Evolutionary conservation across 1,284 basidiomycete species (phyloP).

Genomic region (Peniophora sp.): DNA sequence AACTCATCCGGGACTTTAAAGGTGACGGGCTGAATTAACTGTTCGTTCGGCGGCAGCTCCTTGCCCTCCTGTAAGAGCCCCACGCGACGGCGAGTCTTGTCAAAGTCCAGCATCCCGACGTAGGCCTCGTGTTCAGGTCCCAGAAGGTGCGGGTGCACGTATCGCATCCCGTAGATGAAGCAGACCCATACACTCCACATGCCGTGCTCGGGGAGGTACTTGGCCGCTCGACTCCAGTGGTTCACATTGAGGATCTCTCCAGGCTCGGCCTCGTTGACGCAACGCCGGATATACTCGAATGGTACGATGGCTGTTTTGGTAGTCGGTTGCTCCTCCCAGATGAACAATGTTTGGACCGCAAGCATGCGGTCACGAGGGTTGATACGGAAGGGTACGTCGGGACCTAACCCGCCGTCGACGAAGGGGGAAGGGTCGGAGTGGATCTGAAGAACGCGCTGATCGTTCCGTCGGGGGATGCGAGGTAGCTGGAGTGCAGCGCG

Average conservation of each 20-base stretch:
- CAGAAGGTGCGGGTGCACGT: constrained; percentile 7
- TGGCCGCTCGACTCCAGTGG: constrained; percentile 18
- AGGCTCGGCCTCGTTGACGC: neutral
- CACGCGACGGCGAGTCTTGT: neutral
- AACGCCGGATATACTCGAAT: neutral
- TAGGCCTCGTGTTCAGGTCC: neutral
- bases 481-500: constrained; percentile 35
- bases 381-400: constrained; percentile 40
- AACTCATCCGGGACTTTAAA: no score
- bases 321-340: neutral
- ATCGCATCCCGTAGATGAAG: constrained; percentile 41
- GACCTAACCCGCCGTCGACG: constrained; percentile 2
- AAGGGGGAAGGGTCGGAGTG: constrained; percentile 40
- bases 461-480: constrained; percentile 17
- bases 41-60: no score
- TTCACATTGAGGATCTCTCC: no score
- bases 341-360: constrained; percentile 36
- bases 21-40: no score
- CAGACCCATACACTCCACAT: constrained; percentile 47
- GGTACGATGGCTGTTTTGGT: constrained; percentile 25
- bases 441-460: constrained; percentile 29
- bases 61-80: neutral
- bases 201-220: constrained; percentile 27
- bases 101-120: neutral
- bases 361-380: constrained; percentile 37